phyloP scores from a whole-genome alignment of 768 basidiomycete genomes.

The Termitomyces sp. region DNA sequence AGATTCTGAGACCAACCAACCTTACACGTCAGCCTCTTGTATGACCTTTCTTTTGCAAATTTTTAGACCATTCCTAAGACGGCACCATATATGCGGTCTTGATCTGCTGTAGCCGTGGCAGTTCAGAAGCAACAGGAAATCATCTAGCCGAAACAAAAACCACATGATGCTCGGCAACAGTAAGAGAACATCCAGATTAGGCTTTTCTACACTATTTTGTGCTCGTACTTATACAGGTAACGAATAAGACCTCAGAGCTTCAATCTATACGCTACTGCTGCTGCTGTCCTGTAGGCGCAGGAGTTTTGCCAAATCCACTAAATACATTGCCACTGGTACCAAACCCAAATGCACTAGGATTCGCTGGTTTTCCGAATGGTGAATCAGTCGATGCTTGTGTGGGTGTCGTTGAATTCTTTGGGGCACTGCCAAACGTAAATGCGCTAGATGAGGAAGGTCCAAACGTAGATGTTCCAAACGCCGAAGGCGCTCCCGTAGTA shows the following conservation, averaged over 20 bases:
- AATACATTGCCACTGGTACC: slow-evolving; percentile 16
- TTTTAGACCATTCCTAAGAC: slow-evolving; percentile 4
- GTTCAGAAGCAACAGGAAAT: neutral
- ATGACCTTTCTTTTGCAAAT: neutral
- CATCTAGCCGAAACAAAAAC: neutral
- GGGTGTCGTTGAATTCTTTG: slow-evolving; percentile 20
- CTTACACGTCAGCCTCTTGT: slow-evolving; percentile 4
- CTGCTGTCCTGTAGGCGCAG: slow-evolving; percentile 25
- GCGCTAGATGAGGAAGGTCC: slow-evolving; percentile 4
- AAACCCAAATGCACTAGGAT: slow-evolving; percentile 31
- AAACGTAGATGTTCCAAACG: slow-evolving; percentile 10
- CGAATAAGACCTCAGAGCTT: neutral
- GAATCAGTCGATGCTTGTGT: slow-evolving; percentile 15
- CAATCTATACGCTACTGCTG: slow-evolving; percentile 16
- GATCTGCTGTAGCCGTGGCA: slow-evolving; percentile 1
- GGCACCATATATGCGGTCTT: no score
- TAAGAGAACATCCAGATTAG: slow-evolving; percentile 5
- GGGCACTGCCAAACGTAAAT: slow-evolving; percentile 9
- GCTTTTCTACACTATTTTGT: slow-evolving; percentile 14
- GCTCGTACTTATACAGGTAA: slow-evolving; percentile 12
- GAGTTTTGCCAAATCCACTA: slow-evolving; percentile 18
- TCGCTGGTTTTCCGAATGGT: slow-evolving; percentile 17
- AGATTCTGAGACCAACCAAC: slow-evolving; percentile 5
- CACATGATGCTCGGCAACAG: slow-evolving; percentile 2
- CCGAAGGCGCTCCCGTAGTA: neutral